Percentiles rank a stretch among this genome's conserved stretches.
phyloP scores from a whole-genome alignment of 2,329 filamentous ascomycete genomes.

The Metarhizium robertsii region DNA sequence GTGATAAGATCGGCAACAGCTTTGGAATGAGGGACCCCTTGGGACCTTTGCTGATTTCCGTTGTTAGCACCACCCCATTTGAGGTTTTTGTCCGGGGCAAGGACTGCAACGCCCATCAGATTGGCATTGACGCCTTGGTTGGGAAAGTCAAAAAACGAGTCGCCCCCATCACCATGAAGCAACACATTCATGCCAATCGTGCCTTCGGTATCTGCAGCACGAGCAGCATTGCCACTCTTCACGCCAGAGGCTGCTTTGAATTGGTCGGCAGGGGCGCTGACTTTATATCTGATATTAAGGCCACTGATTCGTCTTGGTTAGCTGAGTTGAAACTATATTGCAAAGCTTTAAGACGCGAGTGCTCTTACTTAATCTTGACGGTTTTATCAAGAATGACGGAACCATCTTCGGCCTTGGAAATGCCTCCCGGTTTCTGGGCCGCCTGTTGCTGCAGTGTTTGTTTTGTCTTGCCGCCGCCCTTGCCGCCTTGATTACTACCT shows the following conservation, averaged over 20 bases:
- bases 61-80: constrained; percentile 48
- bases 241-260: constrained; percentile 42
- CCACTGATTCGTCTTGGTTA: too few relatives aligned
- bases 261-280: constrained; percentile 42
- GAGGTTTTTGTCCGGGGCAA: constrained; percentile 43
- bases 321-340: too few relatives aligned
- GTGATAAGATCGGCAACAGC: constrained; percentile 43
- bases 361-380: too few relatives aligned
- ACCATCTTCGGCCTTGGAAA: too few relatives aligned
- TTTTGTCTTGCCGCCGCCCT: too few relatives aligned
- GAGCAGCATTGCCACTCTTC: constrained; percentile 14
- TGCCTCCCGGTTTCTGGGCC: too few relatives aligned
- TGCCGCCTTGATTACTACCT: too few relatives aligned
- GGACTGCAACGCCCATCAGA: constrained; percentile 42
- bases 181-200: constrained; percentile 45
- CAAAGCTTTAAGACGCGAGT: too few relatives aligned
- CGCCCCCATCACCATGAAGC: constrained; percentile 50
- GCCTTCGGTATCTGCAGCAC: constrained; percentile 18
- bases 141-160: constrained; percentile 49
- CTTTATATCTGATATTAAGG: constrained; percentile 40
- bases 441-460: too few relatives aligned
- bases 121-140: constrained; percentile 42
- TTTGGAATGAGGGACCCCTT: constrained; percentile 46
- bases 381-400: too few relatives aligned
- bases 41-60: constrained; percentile 38